Conservation (phyloP, 306 rosid genomes). For the Begonia fuchsioides region DNA sequence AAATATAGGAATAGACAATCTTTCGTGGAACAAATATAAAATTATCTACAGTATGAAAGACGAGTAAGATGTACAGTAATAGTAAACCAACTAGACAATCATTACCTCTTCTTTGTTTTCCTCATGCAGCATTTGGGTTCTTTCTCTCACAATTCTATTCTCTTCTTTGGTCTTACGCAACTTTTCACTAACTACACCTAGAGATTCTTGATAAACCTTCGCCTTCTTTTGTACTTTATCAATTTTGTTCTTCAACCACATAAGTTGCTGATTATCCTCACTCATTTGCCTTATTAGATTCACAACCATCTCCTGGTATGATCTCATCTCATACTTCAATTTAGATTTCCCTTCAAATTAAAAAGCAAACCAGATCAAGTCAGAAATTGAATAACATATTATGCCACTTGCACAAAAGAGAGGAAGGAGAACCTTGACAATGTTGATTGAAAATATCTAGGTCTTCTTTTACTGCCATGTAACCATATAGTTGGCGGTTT, state of each 20-base stretch:
- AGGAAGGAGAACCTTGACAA: conserved; percentile 40
- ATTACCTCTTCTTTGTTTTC: conserved; percentile 73
- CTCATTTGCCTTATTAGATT: conserved; percentile 51
- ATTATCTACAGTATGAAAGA: no score
- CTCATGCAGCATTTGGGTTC: conserved; percentile 41
- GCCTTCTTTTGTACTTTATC: conserved; percentile 20
- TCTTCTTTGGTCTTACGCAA: conserved; percentile 43
- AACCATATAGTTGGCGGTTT: conserved; percentile 67
- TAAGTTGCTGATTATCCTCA: conserved; percentile 51
- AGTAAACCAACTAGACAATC: background rate
- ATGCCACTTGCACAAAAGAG: conserved; percentile 3
- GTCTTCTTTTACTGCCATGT: conserved; percentile 60
- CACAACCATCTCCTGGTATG: conserved; percentile 70
- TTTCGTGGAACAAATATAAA: no score
- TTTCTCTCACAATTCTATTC: conserved; percentile 34
- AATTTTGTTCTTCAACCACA: conserved; percentile 31
- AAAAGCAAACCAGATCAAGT: background rate
- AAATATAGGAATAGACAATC: no score
- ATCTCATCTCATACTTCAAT: conserved; percentile 56
- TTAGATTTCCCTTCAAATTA: conserved; percentile 41
- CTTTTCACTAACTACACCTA: conserved; percentile 28
- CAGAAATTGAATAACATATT: background rate
- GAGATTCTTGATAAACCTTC: conserved; percentile 34
- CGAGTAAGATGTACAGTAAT: no score
- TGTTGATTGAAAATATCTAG: conserved; percentile 54